These are phyloP conservation scores for Tremella yokohamensis DNA, from an alignment of 768 basidiomycete species.

Conservation along the genomic window DNA sequence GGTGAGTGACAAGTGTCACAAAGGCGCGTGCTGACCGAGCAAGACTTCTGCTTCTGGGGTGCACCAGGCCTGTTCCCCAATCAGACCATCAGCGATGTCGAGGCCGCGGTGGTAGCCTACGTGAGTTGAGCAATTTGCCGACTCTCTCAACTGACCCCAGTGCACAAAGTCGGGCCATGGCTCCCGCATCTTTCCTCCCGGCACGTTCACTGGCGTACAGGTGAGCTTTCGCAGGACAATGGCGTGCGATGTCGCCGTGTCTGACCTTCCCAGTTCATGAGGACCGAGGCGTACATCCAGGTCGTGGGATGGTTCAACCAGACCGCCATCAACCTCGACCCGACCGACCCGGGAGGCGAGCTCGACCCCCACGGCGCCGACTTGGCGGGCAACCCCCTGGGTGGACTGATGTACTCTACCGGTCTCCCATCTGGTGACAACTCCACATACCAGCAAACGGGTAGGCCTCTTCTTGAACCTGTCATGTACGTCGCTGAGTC, in stretches of 20 bases:
- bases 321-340: conserved; percentile 2
- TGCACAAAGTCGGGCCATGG: conserved; percentile 14
- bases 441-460: conserved; percentile 11
- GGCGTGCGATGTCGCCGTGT: not conserved
- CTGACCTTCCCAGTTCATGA: conserved; percentile 12
- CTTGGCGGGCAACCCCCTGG: conserved; percentile 12
- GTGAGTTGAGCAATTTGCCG: not conserved
- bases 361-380: conserved; percentile 15
- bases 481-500: not conserved
- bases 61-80: conserved; percentile 8
- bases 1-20: conserved; percentile 1
- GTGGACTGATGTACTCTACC: conserved; percentile 9
- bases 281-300: conserved; percentile 12
- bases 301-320: conserved; percentile 11
- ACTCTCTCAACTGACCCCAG: not conserved
- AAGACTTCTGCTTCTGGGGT: conserved; percentile 17
- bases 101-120: conserved; percentile 13
- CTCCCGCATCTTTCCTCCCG: conserved; percentile 8
- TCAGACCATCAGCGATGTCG: conserved; percentile 11
- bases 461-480: not conserved
- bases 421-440: conserved; percentile 7
- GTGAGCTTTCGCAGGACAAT: conserved; percentile 6
- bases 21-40: not conserved
- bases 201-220: conserved; percentile 11
- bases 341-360: conserved; percentile 10